These are phyloP conservation scores for Anisogramma anomala DNA, from an alignment of 2,329 filamentous ascomycete genomes.

Conservation along the genomic window DNA sequence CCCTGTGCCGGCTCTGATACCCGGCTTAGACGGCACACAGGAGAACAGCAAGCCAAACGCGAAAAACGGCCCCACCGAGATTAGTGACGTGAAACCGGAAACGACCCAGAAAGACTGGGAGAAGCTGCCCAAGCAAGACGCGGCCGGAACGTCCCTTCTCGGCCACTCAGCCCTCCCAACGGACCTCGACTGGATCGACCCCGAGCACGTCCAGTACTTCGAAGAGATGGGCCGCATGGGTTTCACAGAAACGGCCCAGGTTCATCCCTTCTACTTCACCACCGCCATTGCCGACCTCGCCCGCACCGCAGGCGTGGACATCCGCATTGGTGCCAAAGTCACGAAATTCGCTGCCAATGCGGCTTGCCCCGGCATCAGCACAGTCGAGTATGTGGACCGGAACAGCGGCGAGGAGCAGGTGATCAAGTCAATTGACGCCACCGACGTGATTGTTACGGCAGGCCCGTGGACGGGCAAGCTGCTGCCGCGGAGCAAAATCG, in stretches of 20 bases:
- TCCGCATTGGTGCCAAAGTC: conserved; percentile 56
- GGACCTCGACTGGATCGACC: conserved; percentile 76
- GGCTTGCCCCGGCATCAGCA: conserved; percentile 33
- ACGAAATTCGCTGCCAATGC: conserved; percentile 44
- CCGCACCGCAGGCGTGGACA: conserved; percentile 52
- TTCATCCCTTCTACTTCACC: conserved; percentile 87
- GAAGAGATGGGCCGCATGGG: conserved; percentile 64
- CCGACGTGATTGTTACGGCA: conserved; percentile 37
- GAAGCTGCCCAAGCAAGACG: conserved; percentile 50
- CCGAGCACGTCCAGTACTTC: conserved; percentile 55
- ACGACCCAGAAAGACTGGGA: conserved; percentile 40
- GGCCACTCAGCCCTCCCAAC: conserved; percentile 53
- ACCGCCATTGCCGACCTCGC: conserved; percentile 71
- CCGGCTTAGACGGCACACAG: background rate
- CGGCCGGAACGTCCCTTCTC: conserved; percentile 33
- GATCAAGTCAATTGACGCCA: conserved; percentile 32
- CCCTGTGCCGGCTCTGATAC: background rate
- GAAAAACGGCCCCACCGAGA: background rate
- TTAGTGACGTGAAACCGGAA: conserved; percentile 13
- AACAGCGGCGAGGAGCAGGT: conserved; percentile 23
- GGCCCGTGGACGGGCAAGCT: conserved; percentile 45
- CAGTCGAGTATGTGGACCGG: conserved; percentile 49
- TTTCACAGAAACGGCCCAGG: conserved; percentile 73
- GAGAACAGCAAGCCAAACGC: background rate
- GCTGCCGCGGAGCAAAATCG: conserved; percentile 45